phyloP scores from a whole-genome alignment of 495 filamentous ascomycete species.

The Polyplosphaeria fusca region DNA sequence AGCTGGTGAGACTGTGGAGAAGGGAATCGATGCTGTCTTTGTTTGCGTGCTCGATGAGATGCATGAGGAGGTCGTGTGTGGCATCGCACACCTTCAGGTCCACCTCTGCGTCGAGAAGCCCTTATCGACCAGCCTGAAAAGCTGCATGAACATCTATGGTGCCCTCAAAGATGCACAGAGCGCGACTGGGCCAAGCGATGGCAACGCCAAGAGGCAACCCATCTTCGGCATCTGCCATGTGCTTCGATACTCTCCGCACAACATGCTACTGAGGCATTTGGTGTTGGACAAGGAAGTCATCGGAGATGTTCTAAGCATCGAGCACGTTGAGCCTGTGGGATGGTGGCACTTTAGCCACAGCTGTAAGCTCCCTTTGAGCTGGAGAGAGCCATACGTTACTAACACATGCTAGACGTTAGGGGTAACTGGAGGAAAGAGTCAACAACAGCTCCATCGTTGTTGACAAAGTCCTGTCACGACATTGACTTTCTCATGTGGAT shows the following conservation, averaged over 20 bases:
- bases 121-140: slow-evolving; percentile 69
- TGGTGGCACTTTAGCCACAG: slow-evolving; percentile 96
- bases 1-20: slow-evolving; percentile 23
- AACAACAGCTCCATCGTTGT: slow-evolving; percentile 66
- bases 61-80: slow-evolving; percentile 74
- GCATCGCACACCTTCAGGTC: slow-evolving; percentile 57
- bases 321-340: slow-evolving; percentile 91
- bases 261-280: slow-evolving; percentile 75
- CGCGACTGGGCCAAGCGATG: slow-evolving; percentile 30
- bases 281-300: slow-evolving; percentile 68
- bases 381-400: no score
- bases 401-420: slow-evolving; percentile 43
- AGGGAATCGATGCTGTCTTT: slow-evolving; percentile 70
- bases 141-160: slow-evolving; percentile 71
- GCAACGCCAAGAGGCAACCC: slow-evolving; percentile 35
- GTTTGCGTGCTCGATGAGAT: slow-evolving; percentile 87
- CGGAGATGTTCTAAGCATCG: slow-evolving; percentile 81
- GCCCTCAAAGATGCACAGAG: slow-evolving; percentile 46
- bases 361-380: slow-evolving; percentile 65
- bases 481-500: slow-evolving; percentile 92
- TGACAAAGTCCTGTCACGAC: slow-evolving; percentile 94
- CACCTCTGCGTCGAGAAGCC: slow-evolving; percentile 97
- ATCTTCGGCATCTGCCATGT: slow-evolving; percentile 75
- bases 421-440: slow-evolving; percentile 90
- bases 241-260: slow-evolving; percentile 76